Evolutionary conservation across 495 filamentous ascomycete genomes (phyloP), one percentile per base, ranked within the genome.

Genomic region (Bryoglossum gracile): DNA sequence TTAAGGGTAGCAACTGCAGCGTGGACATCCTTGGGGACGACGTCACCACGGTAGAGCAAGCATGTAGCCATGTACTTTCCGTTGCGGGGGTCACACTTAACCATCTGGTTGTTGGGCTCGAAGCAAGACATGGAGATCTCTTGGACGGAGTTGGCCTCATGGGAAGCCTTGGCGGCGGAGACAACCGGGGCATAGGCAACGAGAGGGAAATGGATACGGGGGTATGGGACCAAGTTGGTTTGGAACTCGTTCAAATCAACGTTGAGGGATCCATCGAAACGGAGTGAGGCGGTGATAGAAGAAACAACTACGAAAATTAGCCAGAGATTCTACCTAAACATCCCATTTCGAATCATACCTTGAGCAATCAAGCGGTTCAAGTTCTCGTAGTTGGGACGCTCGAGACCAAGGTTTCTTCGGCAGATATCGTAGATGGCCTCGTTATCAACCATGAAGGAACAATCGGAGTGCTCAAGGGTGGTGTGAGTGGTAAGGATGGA

Each of bases 41-140:
- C 92, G 64, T 97, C 92, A 66, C 92, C 92, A 66, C 92, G 92
- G 80, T 98, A 98, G 62, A 98, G 77, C 66, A 98, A 70, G 68
- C 89, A 95, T 53, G 91, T 95, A 51, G 92, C 92, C 92, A 98
- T 98, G 80, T 97, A 98, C 80, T 97, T 97, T 67, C 92, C 92
- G 67, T 94, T 91, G 64, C 89, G 87, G 54, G 92, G 94, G 67
- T 98, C 91, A 70, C 92, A 98, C 78, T 95, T 95, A 63, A 98
- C 92, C 92, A 97, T 97, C 82, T 97, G 92, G 64, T 79, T 76
- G 63, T 89, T 80, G 54, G 86, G 77, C 62, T 81, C 77, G 65
- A 81, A 85, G 81, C 88, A 94, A 55, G 87, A 84, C 77, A 87
- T 87, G 59, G 88, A 92, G 63, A 94, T 76, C 65, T 94, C 88